Percentiles rank a stretch among this genome's conserved stretches.
Evolutionary conservation across 139 green algal genomes (phyloP).

Genomic region (Diplosphaera chodatii): DNA sequence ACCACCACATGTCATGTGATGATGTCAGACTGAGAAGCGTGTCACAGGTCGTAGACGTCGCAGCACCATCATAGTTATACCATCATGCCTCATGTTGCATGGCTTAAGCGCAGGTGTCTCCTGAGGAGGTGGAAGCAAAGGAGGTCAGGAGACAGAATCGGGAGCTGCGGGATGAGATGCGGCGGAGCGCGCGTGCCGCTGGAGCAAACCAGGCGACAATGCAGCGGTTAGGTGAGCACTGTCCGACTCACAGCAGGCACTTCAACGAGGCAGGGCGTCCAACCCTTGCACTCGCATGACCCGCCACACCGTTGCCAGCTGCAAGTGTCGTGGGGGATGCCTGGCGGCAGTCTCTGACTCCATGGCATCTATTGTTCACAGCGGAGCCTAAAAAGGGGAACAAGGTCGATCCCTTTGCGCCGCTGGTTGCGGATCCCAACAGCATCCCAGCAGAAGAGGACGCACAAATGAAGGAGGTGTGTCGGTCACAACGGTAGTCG

Average conservation of each 20-base stretch:
- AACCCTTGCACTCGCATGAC: too few species aligned
- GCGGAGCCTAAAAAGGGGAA: slow-evolving; percentile 13
- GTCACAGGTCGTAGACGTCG: not conserved
- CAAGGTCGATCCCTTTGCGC: slow-evolving; percentile 10
- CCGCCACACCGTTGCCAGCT: too few species aligned
- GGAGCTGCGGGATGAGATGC: not conserved
- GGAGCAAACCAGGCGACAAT: not conserved
- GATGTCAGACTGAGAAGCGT: too few species aligned
- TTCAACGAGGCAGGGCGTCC: too few species aligned
- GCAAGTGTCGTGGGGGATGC: too few species aligned
- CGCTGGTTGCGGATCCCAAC: slow-evolving; percentile 10
- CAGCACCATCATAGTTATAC: too few species aligned
- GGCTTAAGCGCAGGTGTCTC: too few species aligned
- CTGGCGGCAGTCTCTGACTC: not conserved
- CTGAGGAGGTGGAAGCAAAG: too few species aligned
- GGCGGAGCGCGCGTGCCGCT: not conserved
- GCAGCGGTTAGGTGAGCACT: not conserved
- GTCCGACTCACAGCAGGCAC: too few species aligned
- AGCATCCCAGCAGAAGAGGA: not conserved
- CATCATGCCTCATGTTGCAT: too few species aligned
- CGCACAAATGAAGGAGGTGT: not conserved
- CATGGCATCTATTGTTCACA: not conserved
- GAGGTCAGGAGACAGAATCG: not conserved
- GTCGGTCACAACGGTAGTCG: too few species aligned
- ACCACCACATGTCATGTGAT: too few species aligned